Conservation (phyloP, 1,284 basidiomycete species). For the Microbotryomycetes sp. region DNA sequence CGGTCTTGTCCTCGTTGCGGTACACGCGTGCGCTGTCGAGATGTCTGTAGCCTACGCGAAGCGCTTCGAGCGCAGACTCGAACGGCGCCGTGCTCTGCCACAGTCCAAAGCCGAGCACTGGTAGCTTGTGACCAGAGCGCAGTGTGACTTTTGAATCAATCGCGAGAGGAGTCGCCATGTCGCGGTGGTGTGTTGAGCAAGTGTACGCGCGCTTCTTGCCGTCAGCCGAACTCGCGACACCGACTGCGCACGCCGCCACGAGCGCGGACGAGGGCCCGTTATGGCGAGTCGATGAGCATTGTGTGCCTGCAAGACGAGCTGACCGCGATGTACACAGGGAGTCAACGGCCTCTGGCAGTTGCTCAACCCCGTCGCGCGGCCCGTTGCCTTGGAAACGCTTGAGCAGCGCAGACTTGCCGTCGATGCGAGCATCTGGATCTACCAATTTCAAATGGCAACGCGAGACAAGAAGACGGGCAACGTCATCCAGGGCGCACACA, state of each 20-base stretch:
- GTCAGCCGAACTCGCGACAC: too few relatives aligned
- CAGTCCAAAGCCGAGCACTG: constrained; percentile 72
- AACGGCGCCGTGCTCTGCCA: constrained; percentile 58
- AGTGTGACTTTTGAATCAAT: constrained; percentile 8
- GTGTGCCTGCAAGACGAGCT: too few relatives aligned
- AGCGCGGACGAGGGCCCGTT: neutral
- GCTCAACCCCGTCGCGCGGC: constrained; percentile 83
- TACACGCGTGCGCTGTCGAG: constrained; percentile 64
- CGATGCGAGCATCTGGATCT: constrained; percentile 99
- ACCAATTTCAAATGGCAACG: constrained; percentile 98
- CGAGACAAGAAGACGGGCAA: constrained; percentile 83
- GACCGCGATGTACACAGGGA: constrained; percentile 49
- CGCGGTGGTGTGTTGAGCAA: constrained; percentile 17
- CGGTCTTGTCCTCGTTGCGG: constrained; percentile 59
- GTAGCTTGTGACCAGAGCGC: constrained; percentile 46
- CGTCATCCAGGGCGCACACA: constrained; percentile 84
- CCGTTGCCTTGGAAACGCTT: constrained; percentile 71
- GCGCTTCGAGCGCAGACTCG: constrained; percentile 56
- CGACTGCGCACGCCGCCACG: too few relatives aligned
- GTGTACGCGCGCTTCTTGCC: too few relatives aligned
- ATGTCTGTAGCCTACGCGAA: constrained; percentile 66
- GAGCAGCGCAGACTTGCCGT: constrained; percentile 89
- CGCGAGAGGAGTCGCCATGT: neutral
- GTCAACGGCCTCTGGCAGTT: constrained; percentile 91
- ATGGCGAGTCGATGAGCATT: too few relatives aligned